Evolutionary conservation across 768 basidiomycete species (phyloP), one percentile per base, ranked within the genome.

Genomic region (Leccinum barrowsii): DNA sequence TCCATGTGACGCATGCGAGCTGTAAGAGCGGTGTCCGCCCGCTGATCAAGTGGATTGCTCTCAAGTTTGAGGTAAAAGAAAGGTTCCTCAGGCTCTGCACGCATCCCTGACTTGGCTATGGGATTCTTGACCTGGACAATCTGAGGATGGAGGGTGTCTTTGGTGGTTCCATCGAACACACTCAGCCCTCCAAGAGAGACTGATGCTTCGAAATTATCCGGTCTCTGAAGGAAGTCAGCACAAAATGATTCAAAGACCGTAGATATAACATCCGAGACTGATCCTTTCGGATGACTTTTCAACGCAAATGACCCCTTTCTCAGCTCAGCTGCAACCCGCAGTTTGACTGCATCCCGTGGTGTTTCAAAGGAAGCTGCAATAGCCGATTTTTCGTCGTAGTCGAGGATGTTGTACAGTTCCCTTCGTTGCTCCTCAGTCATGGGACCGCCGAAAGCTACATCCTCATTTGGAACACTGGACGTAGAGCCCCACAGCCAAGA

Each of bases 11-110:
- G 85, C 90, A 98, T 90, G 57, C 86, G 87, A 50, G 95, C 83
- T 12, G 89, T 90, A 54, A 99, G 77, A 1, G 90, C 92, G 65
- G 82, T 96, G 70, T 98, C 96, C 24, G 97, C 94, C 47, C 92
- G 85, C 54, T 88, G 86, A 70, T 97, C 93, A 42, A 98, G 76
- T 8, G 96, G 97, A 62, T 90, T 94, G 58, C 86, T 87, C 75
- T 98, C 97, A 63, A 94, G 90, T 69, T 91, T 92, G 66, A 95
- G 76, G 65, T 84, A 91, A 74, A 99, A 93, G 78, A 99, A 98
- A 2, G 85, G 80, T 7, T 82, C 82, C 15, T 74, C 73, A 7
- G 70, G 59, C 50, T 70, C 64, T 57, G 60, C 58, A 58, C 65
- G 67, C 28, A 64, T 54, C 40, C 60, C 67, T 52, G 76, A 54